Percentiles rank a stretch among this genome's conserved stretches.
Conservation (phyloP, 805 yeast species). For the Priceomyces haplophilus region DNA sequence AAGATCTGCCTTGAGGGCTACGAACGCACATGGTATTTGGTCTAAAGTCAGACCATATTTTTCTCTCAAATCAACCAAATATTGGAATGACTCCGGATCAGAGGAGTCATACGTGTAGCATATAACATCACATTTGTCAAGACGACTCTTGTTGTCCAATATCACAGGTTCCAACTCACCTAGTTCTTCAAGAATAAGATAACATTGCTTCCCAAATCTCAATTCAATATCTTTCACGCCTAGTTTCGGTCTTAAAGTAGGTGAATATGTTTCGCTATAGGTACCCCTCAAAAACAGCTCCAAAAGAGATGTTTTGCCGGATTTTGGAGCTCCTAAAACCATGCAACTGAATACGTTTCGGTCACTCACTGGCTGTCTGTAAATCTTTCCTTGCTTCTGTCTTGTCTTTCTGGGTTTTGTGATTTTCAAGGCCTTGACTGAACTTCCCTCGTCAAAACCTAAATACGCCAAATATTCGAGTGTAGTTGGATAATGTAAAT, state of each 20-base stretch:
- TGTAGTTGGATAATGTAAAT: constrained; percentile 76
- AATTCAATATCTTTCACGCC: constrained; percentile 92
- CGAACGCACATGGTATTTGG: constrained; percentile 77
- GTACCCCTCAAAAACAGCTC: constrained; percentile 79
- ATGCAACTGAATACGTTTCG: constrained; percentile 91
- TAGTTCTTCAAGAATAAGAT: constrained; percentile 82
- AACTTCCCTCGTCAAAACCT: constrained; percentile 66
- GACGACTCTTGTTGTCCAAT: constrained; percentile 60
- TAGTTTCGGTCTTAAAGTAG: constrained; percentile 75
- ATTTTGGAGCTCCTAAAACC: constrained; percentile 76
- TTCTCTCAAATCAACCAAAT: constrained; percentile 66
- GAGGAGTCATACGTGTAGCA: constrained; percentile 92
- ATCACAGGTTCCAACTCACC: constrained; percentile 85
- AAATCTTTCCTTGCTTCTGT: constrained; percentile 58
- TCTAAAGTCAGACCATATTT: constrained; percentile 56
- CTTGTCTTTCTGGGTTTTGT: constrained; percentile 78
- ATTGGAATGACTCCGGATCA: constrained; percentile 91
- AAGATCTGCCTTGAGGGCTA: constrained; percentile 90
- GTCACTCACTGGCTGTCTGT: constrained; percentile 69
- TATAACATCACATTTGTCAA: constrained; percentile 86
- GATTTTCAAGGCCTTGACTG: constrained; percentile 50
- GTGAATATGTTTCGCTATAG: constrained; percentile 67
- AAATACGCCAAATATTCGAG: constrained; percentile 85
- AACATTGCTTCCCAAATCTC: constrained; percentile 94
- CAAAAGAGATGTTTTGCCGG: constrained; percentile 84